Conservation (phyloP, 164 flowering plant species). For the Nymphaea thermarum region DNA sequence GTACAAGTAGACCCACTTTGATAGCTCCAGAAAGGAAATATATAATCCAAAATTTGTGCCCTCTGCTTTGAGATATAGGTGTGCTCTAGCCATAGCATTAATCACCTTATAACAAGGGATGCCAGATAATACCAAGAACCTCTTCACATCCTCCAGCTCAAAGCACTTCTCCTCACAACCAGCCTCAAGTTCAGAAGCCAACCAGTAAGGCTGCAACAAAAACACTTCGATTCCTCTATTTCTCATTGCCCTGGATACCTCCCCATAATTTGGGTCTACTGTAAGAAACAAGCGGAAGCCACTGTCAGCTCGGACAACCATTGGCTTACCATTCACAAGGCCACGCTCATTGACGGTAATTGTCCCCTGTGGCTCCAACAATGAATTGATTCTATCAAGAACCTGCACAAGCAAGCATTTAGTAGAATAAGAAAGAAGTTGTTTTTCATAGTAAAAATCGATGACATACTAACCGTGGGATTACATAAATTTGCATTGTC, state of each 20-base stretch:
- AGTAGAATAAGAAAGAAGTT: neutral
- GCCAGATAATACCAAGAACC: constrained; percentile 59
- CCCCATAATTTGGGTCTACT: constrained; percentile 78
- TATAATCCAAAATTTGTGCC: constrained; percentile 28
- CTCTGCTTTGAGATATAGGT: constrained; percentile 46
- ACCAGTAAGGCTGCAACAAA: constrained; percentile 69
- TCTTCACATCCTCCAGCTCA: constrained; percentile 45
- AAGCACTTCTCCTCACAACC: constrained; percentile 15
- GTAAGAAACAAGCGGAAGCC: constrained; percentile 87
- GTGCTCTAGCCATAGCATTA: constrained; percentile 69
- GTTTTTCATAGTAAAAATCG: neutral
- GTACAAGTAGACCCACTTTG: constrained; percentile 81
- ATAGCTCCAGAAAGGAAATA: constrained; percentile 70
- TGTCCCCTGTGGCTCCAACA: constrained; percentile 77
- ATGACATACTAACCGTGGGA: constrained; percentile 58
- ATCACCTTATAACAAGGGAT: constrained; percentile 50
- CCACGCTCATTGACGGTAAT: constrained; percentile 93
- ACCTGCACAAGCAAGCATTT: constrained; percentile 28
- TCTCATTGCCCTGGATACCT: constrained; percentile 95
- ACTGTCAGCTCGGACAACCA: constrained; percentile 66
- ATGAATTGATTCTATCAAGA: constrained; percentile 95
- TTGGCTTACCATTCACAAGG: constrained; percentile 67
- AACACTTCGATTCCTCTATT: constrained; percentile 92
- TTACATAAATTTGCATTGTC: constrained; percentile 96
- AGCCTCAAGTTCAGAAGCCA: constrained; percentile 12